Base-by-base conservation (phyloP, 2,329 filamentous ascomycete species). In the Fusarium subtropicale region DNA sequence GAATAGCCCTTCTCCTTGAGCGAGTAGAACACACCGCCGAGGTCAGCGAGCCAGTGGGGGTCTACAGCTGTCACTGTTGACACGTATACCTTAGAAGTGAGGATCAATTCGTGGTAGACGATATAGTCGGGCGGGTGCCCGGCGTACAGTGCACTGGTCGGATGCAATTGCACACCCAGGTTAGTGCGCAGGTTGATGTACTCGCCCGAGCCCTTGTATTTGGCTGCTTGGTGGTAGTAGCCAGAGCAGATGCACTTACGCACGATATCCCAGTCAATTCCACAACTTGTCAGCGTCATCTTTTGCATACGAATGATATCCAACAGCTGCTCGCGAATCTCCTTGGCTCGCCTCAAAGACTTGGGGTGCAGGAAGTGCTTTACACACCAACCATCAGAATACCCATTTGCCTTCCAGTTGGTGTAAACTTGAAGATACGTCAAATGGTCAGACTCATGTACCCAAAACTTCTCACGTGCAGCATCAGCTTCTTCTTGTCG, bases 1-100 rank as follows among this genome's bases (percentile, higher is more conserved):
- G 92, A 97, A 77, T 97, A 99, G 2, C 95, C 96, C 81, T 99
- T 99, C 81, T 98, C 95, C 81, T 97, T 97, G 76, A 99, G 88
- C 2, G 92, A 96, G 80, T 98, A 99, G 79, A 99, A 99, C 1
- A 99, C 96, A 3, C 94, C 96, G 34, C 97, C 96, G 8, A 99
- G 85, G 77, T 99, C 96, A 9, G 96, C 96, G 41, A 99, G 88
- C 96, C 96, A 99, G 77, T 97, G 93, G 54, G 96, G 95, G 78
- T 99, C 96, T 2, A 99, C 96, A 2, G 93, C 89, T 7, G 96
- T 99, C 12, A 99, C 96, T 7, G 93, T 97, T 5, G 93, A 97
- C 90, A 99, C 97, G 83, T 98, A 99, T 78, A 98, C 96, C 78
- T 97, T 97, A 60, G 91, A 93, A 1, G 96, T 99, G 64, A 99